Conservation (phyloP, 2,329 filamentous ascomycete species). For the Hymenoscyphus salicellus region DNA sequence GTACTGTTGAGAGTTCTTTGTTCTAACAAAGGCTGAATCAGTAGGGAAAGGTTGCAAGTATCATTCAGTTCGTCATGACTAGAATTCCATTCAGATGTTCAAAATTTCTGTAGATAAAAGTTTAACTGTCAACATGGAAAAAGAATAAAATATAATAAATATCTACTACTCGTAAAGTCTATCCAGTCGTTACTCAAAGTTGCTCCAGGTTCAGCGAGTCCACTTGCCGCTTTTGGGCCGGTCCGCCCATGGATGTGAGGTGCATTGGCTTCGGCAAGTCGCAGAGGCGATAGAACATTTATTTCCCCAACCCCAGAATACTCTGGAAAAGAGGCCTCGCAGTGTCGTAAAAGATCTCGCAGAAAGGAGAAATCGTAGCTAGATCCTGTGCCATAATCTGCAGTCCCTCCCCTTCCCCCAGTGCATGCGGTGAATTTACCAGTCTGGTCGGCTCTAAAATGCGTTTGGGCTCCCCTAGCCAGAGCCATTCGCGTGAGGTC, state of each 20-base stretch:
- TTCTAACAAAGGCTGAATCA: not conserved
- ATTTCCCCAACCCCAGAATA: not conserved
- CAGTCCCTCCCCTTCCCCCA: not conserved
- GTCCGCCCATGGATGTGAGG: not conserved
- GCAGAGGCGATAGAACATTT: constrained; percentile 4
- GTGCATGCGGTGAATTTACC: not conserved
- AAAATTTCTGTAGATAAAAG: too few species aligned
- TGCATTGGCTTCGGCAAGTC: constrained; percentile 1
- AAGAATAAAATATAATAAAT: not conserved
- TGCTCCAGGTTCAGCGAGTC: not conserved
- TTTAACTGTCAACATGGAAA: not conserved
- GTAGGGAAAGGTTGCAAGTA: not conserved
- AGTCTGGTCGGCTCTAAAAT: not conserved
- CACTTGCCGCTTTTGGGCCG: not conserved
- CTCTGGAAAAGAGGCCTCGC: not conserved
- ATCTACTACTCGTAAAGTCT: not conserved
- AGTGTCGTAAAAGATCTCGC: not conserved
- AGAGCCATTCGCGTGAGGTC: not conserved
- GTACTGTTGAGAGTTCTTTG: not conserved
- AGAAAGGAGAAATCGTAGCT: not conserved
- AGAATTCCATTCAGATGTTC: too few species aligned
- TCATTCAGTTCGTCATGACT: not conserved
- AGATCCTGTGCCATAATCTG: not conserved
- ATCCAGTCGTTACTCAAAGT: not conserved
- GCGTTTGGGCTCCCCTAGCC: not conserved